Conservation (phyloP, 306 rosid species). For the Prunus padus region DNA sequence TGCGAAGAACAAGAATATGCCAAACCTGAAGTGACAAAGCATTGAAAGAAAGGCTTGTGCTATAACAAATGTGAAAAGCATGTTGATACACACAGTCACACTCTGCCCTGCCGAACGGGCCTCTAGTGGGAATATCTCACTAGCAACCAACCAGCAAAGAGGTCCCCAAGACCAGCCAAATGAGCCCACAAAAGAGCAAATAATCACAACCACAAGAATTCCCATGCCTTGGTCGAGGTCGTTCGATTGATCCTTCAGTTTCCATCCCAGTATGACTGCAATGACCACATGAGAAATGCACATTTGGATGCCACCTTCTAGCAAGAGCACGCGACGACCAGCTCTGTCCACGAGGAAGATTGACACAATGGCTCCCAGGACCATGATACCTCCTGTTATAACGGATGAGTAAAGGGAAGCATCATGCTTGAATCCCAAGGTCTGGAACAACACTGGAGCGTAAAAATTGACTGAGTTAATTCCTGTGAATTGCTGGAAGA, state of each 20-base stretch:
- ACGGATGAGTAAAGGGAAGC: conserved; percentile 59
- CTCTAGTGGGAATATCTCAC: conserved; percentile 63
- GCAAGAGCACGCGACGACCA: conserved; percentile 39
- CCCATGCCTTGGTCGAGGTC: conserved; percentile 5
- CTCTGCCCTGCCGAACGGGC: conserved; percentile 64
- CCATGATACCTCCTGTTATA: conserved; percentile 62
- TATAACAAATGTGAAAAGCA: conserved; percentile 61
- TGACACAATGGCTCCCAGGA: conserved; percentile 49
- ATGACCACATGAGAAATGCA: conserved; percentile 11
- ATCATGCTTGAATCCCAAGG: conserved; percentile 45
- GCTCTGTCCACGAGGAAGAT: conserved; percentile 47
- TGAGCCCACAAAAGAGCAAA: conserved; percentile 6
- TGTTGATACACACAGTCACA: conserved; percentile 50
- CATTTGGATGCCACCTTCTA: conserved; percentile 24
- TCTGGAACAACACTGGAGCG: conserved; percentile 60
- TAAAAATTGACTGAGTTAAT: conserved; percentile 71
- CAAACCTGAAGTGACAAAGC: conserved; percentile 51
- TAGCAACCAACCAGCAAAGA: conserved; percentile 68
- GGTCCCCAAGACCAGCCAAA: conserved; percentile 86
- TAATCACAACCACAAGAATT: neutral
- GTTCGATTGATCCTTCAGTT: conserved; percentile 9
- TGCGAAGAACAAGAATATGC: conserved; percentile 56
- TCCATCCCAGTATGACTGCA: conserved; percentile 5
- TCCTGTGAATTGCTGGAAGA: conserved; percentile 69
- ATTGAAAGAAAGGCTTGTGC: conserved; percentile 63